These are phyloP conservation scores for Aspergillus brasiliensis DNA, from an alignment of 2,329 filamentous ascomycete genomes.

Conservation along the genomic window DNA sequence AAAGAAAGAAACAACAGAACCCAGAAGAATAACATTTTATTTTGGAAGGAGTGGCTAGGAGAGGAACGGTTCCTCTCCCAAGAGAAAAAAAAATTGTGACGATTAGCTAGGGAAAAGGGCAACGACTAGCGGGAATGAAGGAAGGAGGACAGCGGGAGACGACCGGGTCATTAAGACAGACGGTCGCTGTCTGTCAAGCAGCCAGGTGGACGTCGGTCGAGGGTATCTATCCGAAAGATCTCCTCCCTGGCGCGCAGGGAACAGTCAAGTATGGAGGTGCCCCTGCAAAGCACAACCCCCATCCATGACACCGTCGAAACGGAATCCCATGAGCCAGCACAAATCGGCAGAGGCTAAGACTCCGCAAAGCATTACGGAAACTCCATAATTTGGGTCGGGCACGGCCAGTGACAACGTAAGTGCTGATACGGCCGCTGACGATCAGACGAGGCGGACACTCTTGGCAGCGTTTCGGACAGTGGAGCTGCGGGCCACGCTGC, in stretches of 20 bases:
- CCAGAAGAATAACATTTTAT: conserved; percentile 30
- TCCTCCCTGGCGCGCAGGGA: not conserved
- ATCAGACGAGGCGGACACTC: conserved; percentile 22
- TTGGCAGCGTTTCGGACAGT: conserved; percentile 29
- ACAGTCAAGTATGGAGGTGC: conserved; percentile 1
- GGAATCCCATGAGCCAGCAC: conserved; percentile 2
- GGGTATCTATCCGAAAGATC: conserved; percentile 1
- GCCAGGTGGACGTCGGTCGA: not conserved
- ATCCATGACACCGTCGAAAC: conserved; percentile 1
- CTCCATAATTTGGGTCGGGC: conserved; percentile 14
- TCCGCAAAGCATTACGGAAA: conserved; percentile 16
- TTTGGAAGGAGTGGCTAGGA: conserved; percentile 34
- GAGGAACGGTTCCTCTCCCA: conserved; percentile 20
- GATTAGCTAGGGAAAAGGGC: conserved; percentile 10
- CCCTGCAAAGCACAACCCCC: not conserved
- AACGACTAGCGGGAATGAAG: not conserved
- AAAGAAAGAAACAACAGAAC: conserved; percentile 27
- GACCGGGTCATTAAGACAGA: conserved; percentile 11
- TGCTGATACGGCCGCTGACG: conserved; percentile 25
- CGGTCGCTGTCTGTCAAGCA: conserved; percentile 9
- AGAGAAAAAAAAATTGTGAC: not conserved
- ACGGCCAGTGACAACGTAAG: conserved; percentile 24
- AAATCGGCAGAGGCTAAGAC: conserved; percentile 11
- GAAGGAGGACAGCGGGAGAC: not conserved
- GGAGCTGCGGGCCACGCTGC: conserved; percentile 18